A percentile compares a stretch with the other conserved stretches of the same genome.
Conservation (phyloP, 345 rosid species). For the Populus ilicifolia region DNA sequence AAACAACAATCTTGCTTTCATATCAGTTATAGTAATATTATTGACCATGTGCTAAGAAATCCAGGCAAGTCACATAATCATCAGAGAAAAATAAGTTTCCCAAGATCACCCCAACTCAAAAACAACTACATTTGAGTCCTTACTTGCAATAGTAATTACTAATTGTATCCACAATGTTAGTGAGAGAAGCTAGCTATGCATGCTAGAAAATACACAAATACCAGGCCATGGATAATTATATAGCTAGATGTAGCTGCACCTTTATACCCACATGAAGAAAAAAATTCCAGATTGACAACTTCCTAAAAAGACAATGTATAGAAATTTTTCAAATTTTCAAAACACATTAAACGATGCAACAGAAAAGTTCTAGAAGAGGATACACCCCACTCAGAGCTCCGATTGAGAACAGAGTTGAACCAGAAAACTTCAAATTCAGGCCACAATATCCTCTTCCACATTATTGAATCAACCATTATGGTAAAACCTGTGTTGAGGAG, state of each 20-base stretch:
- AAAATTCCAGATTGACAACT: background rate
- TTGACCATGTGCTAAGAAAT: no score
- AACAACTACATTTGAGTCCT: no score
- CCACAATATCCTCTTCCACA: conserved; percentile 86
- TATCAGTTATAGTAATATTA: background rate
- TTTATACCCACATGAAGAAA: background rate
- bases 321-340: background rate
- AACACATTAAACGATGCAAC: background rate
- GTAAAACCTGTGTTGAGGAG: conserved; percentile 64
- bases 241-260: background rate
- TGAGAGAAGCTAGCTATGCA: background rate
- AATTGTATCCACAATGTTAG: background rate
- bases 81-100: no score
- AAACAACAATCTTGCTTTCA: background rate
- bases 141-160: no score
- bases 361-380: conserved; percentile 38
- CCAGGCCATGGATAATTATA: background rate
- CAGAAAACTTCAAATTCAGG: conserved; percentile 96
- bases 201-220: background rate
- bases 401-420: conserved; percentile 93
- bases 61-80: no score
- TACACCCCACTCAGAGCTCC: conserved; percentile 99
- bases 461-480: conserved; percentile 68
- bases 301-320: background rate
- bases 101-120: no score